Evolutionary conservation across 495 filamentous ascomycete species (phyloP).

Genomic region (Neurospora intermedia): DNA sequence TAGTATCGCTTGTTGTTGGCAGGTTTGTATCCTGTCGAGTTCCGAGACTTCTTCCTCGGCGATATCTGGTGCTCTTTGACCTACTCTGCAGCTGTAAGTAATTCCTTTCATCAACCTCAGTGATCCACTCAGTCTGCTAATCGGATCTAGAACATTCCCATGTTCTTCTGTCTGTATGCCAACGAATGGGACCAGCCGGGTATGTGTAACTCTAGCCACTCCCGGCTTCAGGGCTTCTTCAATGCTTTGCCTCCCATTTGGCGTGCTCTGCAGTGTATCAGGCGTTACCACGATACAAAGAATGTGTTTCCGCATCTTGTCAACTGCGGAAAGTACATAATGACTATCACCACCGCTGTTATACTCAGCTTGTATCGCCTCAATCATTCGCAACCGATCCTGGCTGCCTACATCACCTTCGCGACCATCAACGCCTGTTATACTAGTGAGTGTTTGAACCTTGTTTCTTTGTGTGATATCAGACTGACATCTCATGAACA

Average conservation of each 20-base stretch:
- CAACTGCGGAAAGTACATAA: slow-evolving; percentile 86
- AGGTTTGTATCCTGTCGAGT: slow-evolving; percentile 87
- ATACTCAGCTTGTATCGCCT: slow-evolving; percentile 76
- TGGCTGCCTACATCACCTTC: slow-evolving; percentile 65
- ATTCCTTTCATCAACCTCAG: neutral
- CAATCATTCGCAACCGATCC: slow-evolving; percentile 38
- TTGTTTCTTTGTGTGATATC: neutral
- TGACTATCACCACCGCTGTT: slow-evolving; percentile 69
- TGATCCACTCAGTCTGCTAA: neutral
- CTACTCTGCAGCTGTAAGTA: slow-evolving; percentile 74
- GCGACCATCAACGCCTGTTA: slow-evolving; percentile 74
- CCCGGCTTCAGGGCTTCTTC: slow-evolving; percentile 77
- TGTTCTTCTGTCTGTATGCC: slow-evolving; percentile 93
- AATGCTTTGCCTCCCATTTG: slow-evolving; percentile 72
- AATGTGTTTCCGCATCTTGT: slow-evolving; percentile 86
- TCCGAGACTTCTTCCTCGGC: slow-evolving; percentile 92
- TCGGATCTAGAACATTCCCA: slow-evolving; percentile 57
- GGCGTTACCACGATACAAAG: slow-evolving; percentile 78
- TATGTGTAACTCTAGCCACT: slow-evolving; percentile 79
- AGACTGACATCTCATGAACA: slow-evolving; percentile 10
- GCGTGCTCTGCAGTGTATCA: slow-evolving; percentile 81
- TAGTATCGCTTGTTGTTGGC: slow-evolving; percentile 80
- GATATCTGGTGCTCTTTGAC: slow-evolving; percentile 96
- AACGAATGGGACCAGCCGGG: slow-evolving; percentile 56
- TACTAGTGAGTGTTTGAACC: slow-evolving; percentile 44